Conservation (phyloP, 2,329 filamentous ascomycete genomes). For the Diplodia scrobiculata region DNA sequence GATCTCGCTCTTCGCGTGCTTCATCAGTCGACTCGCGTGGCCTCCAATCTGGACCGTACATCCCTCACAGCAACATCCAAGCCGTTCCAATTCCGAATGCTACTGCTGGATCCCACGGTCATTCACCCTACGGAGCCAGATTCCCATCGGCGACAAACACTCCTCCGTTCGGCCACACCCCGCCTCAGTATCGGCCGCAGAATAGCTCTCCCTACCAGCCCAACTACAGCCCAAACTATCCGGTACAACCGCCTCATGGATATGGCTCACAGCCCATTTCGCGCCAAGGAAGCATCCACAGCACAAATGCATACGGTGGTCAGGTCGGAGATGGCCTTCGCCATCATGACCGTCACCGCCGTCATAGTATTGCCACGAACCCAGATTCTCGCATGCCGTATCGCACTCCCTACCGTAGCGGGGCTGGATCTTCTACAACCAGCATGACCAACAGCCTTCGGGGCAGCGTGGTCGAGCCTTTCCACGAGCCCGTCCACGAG, state of each 20-base stretch:
- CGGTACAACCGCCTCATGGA: background rate
- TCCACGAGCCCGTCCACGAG: slow-evolving; percentile 13
- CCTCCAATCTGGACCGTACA: slow-evolving; percentile 13
- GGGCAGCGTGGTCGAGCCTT: background rate
- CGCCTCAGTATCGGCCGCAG: slow-evolving; percentile 14
- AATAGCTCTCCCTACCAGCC: slow-evolving; percentile 27
- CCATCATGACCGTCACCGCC: slow-evolving; percentile 11
- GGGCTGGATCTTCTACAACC: slow-evolving; percentile 17
- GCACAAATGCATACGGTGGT: slow-evolving; percentile 8
- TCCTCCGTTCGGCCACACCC: slow-evolving; percentile 11
- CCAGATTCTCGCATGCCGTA: slow-evolving; percentile 37
- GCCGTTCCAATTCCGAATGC: background rate
- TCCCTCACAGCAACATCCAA: slow-evolving; percentile 28
- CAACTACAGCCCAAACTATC: slow-evolving; percentile 21
- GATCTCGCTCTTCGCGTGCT: slow-evolving; percentile 23
- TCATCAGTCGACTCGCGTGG: slow-evolving; percentile 27
- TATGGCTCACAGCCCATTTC: slow-evolving; percentile 13
- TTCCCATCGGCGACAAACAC: slow-evolving; percentile 15
- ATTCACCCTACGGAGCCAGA: slow-evolving; percentile 11
- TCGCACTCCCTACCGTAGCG: slow-evolving; percentile 1
- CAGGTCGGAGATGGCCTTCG: slow-evolving; percentile 5
- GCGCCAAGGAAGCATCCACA: slow-evolving; percentile 8
- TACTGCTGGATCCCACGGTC: background rate
- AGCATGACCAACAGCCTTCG: background rate
- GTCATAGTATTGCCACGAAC: slow-evolving; percentile 36